phyloP scores from a whole-genome alignment of 495 filamentous ascomycete genomes.

The Penicillium desertorum region DNA sequence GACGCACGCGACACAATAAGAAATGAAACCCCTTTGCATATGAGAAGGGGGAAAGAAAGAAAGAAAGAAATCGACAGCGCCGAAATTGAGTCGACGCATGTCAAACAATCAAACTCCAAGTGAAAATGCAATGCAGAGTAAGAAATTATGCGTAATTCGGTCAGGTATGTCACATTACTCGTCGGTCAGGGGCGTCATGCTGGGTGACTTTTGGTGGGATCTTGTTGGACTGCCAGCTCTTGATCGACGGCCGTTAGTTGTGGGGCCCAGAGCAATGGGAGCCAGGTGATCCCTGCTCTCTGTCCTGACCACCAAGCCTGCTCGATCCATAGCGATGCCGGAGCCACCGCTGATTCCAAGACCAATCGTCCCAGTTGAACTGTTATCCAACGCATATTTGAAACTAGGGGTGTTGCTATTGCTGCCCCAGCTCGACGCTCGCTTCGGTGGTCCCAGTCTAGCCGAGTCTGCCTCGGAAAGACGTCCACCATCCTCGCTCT shows the following conservation, averaged over 20 bases:
- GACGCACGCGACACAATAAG: slow-evolving; percentile 5
- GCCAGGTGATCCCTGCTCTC: slow-evolving; percentile 76
- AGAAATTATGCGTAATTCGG: slow-evolving; percentile 21
- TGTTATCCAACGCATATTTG: slow-evolving; percentile 61
- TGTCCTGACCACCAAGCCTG: slow-evolving; percentile 71
- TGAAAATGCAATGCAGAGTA: slow-evolving; percentile 25
- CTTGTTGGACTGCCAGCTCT: slow-evolving; percentile 47
- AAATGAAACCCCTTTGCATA: slow-evolving; percentile 1
- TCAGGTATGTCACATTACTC: slow-evolving; percentile 33
- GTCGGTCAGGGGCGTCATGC: slow-evolving; percentile 40
- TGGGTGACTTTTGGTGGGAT: slow-evolving; percentile 45
- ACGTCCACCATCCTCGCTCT: slow-evolving; percentile 46
- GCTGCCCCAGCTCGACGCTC: slow-evolving; percentile 42
- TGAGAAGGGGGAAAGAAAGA: not conserved
- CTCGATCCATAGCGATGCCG: slow-evolving; percentile 63
- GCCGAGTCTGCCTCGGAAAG: slow-evolving; percentile 35
- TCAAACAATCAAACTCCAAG: slow-evolving; percentile 23
- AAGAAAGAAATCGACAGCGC: slow-evolving; percentile 1
- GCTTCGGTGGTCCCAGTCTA: slow-evolving; percentile 35
- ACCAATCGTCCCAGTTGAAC: slow-evolving; percentile 47
- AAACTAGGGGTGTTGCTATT: slow-evolving; percentile 41
- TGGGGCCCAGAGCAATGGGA: slow-evolving; percentile 43
- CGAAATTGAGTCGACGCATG: not conserved
- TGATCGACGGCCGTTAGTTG: slow-evolving; percentile 47
- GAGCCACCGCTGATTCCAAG: slow-evolving; percentile 48